Conservation (phyloP, 2,329 filamentous ascomycete genomes). For the Penicillium sp. region DNA sequence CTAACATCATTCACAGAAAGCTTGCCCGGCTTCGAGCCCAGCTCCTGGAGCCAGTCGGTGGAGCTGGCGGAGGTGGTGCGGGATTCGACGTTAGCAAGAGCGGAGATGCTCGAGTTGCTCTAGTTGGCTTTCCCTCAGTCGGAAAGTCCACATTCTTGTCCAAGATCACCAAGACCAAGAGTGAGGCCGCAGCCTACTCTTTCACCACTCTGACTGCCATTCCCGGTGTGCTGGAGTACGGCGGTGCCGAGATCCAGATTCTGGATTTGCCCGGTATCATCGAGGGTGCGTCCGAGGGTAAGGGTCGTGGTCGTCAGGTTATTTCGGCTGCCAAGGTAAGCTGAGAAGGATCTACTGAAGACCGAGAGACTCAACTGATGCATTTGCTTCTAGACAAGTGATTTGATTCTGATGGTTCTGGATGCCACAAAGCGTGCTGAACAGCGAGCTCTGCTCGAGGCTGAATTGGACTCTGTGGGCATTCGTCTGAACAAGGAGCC, state of each 20-base stretch:
- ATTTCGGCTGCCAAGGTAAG: slow-evolving; percentile 87
- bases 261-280: slow-evolving; percentile 98
- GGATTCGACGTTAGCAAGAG: slow-evolving; percentile 94
- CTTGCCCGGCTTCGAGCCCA: slow-evolving; percentile 93
- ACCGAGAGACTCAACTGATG: not conserved
- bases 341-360: not conserved
- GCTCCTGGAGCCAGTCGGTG: slow-evolving; percentile 83
- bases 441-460: slow-evolving; percentile 85
- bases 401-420: slow-evolving; percentile 93
- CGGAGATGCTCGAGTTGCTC: slow-evolving; percentile 92
- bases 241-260: slow-evolving; percentile 95
- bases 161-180: slow-evolving; percentile 97
- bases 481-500: slow-evolving; percentile 90
- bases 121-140: slow-evolving; percentile 98
- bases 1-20: slow-evolving; percentile 65
- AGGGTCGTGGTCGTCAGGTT: slow-evolving; percentile 91
- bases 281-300: slow-evolving; percentile 92
- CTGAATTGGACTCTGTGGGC: slow-evolving; percentile 90
- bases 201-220: slow-evolving; percentile 98
- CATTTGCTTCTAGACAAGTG: slow-evolving; percentile 66
- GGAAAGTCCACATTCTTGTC: slow-evolving; percentile 99
- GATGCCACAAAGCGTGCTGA: slow-evolving; percentile 97
- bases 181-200: slow-evolving; percentile 91
- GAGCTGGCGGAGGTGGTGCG: slow-evolving; percentile 75
- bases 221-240: slow-evolving; percentile 95